These are phyloP conservation scores for Cardamine occulta DNA, from an alignment of 345 rosid species.

Conservation along the genomic window DNA sequence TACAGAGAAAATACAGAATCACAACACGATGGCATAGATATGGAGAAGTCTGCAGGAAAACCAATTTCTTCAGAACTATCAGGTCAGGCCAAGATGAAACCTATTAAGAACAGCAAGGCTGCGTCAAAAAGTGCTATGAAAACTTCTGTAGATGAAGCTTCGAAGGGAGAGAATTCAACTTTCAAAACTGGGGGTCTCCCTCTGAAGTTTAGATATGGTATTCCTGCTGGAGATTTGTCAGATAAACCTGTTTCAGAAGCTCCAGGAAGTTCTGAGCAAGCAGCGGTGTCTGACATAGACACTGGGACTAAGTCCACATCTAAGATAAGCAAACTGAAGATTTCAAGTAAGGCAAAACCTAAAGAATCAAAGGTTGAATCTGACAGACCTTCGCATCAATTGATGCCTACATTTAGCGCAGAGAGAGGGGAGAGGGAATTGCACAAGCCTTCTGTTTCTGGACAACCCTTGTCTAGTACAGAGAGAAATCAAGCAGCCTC, in stretches of 20 bases:
- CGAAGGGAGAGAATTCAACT: constrained; percentile 59
- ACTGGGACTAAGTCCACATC: constrained; percentile 55
- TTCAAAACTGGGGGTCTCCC: constrained; percentile 65
- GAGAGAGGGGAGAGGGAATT: constrained; percentile 65
- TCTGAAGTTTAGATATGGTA: constrained; percentile 68
- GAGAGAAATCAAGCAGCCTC: constrained; percentile 62
- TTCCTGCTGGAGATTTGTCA: constrained; percentile 54
- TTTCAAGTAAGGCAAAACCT: constrained; percentile 71
- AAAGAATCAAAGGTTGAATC: constrained; percentile 56
- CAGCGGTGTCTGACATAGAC: constrained; percentile 53
- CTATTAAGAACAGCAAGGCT: constrained; percentile 59
- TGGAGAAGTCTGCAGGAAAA: constrained; percentile 64
- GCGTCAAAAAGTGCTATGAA: constrained; percentile 54
- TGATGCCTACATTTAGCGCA: constrained; percentile 56
- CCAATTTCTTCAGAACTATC: constrained; percentile 57
- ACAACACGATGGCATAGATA: constrained; percentile 55
- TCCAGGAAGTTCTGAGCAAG: constrained; percentile 60
- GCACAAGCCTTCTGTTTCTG: constrained; percentile 66
- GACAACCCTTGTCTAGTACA: constrained; percentile 54
- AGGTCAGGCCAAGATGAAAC: constrained; percentile 60
- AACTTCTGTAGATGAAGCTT: constrained; percentile 54
- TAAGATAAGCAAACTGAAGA: constrained; percentile 69
- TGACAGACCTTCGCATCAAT: constrained; percentile 56
- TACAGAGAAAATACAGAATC: constrained; percentile 82
- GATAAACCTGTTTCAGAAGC: constrained; percentile 58